Evolutionary conservation across 2,329 filamentous ascomycete genomes (phyloP).

Genomic region (Scedosporium boydii): DNA sequence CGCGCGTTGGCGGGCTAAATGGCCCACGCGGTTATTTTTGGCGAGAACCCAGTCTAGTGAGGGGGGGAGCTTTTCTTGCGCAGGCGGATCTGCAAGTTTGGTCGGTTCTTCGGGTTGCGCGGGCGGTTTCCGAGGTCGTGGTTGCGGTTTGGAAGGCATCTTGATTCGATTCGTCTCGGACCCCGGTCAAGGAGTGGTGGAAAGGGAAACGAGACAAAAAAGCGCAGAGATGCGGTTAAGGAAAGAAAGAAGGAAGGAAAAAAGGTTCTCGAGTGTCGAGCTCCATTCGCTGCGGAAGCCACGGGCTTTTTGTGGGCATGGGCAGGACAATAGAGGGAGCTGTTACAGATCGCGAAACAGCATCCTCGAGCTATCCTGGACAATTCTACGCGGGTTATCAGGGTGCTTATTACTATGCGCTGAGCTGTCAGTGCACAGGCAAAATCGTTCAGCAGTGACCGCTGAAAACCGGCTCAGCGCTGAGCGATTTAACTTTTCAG

Average conservation of each 20-base stretch:
- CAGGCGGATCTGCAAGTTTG: background rate
- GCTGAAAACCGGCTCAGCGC: no score
- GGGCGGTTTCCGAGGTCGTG: background rate
- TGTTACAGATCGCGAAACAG: background rate
- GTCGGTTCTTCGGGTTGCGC: background rate
- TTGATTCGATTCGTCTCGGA: background rate
- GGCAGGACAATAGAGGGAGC: background rate
- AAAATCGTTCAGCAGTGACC: no score
- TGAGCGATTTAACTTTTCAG: background rate
- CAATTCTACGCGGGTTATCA: no score
- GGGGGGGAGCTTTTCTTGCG: background rate
- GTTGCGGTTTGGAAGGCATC: constrained; percentile 1
- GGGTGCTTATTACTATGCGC: no score
- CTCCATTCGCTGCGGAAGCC: background rate
- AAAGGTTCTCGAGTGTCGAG: background rate
- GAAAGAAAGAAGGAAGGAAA: background rate
- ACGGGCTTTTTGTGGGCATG: background rate
- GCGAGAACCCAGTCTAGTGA: constrained; percentile 1
- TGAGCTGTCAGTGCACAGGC: no score
- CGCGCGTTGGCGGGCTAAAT: constrained; percentile 1
- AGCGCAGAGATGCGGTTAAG: background rate
- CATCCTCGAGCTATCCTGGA: no score
- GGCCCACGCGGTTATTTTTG: background rate
- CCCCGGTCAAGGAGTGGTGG: background rate
- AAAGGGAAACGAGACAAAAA: background rate